Conservation (phyloP, 2,329 filamentous ascomycete genomes). For the Exophiala lecanii-corni region DNA sequence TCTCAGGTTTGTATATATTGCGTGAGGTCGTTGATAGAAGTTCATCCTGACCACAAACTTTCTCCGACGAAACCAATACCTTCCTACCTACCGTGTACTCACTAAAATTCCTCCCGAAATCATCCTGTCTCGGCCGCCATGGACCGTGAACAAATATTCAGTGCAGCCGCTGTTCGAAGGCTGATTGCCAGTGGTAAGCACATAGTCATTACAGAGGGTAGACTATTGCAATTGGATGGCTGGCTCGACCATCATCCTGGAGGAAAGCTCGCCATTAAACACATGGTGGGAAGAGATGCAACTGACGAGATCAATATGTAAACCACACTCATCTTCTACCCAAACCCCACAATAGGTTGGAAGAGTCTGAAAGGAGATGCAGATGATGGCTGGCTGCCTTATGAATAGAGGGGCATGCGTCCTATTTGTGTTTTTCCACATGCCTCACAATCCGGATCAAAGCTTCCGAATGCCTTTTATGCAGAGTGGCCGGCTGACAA, state of each 20-base stretch:
- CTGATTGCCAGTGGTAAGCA: constrained; percentile 53
- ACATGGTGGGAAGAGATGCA: constrained; percentile 58
- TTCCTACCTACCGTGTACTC: no score
- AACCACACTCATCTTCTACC: constrained; percentile 19
- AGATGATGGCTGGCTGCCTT: background rate
- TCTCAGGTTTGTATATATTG: no score
- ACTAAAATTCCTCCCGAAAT: no score
- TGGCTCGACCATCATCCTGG: constrained; percentile 59
- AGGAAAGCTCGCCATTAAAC: constrained; percentile 54
- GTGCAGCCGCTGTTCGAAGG: background rate
- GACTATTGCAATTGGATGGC: constrained; percentile 51
- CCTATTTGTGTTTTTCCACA: background rate
- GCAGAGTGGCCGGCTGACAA: background rate
- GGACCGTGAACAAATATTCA: constrained; percentile 5
- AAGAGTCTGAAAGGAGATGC: background rate
- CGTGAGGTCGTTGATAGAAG: no score
- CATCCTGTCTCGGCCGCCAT: no score
- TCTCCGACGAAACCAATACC: no score
- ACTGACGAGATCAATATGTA: constrained; percentile 58
- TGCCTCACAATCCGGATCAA: background rate
- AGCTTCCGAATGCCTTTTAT: background rate
- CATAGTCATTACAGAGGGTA: constrained; percentile 54
- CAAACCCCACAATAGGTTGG: background rate
- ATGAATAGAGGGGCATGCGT: background rate
- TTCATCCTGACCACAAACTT: no score